Evolutionary conservation across 2,329 filamentous ascomycete genomes (phyloP).

Genomic region (Cladophialophora carrionii): DNA sequence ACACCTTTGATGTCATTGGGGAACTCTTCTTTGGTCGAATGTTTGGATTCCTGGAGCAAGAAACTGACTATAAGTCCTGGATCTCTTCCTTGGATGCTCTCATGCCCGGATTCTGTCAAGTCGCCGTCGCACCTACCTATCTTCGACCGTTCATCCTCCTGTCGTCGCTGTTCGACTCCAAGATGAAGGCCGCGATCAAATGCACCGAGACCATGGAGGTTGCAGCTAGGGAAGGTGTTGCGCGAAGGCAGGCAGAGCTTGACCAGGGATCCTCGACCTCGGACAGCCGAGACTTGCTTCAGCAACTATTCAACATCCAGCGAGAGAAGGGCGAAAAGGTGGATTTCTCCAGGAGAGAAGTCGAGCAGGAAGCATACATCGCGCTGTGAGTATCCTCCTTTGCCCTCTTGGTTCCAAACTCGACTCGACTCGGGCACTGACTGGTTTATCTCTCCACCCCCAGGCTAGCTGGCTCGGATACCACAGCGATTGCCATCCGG

Average conservation of each 20-base stretch:
- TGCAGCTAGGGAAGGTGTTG: conserved; percentile 38
- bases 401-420: neutral
- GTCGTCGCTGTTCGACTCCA: conserved; percentile 37
- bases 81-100: conserved; percentile 45
- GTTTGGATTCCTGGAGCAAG: conserved; percentile 50
- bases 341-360: conserved; percentile 38
- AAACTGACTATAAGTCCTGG: conserved; percentile 46
- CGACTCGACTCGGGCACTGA: neutral
- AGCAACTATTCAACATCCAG: conserved; percentile 42
- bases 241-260: conserved; percentile 6
- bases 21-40: conserved; percentile 48
- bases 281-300: conserved; percentile 39
- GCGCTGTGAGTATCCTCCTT: neutral
- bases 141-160: conserved; percentile 16
- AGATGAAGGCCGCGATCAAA: conserved; percentile 38
- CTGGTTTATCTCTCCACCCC: neutral
- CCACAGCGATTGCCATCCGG: neutral
- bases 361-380: neutral
- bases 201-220: conserved; percentile 40
- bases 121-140: conserved; percentile 41
- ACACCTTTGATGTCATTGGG: conserved; percentile 51
- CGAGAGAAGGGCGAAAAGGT: conserved; percentile 40
- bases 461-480: neutral
- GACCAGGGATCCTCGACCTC: conserved; percentile 34
- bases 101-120: conserved; percentile 43